phyloP scores from a whole-genome alignment of 2,329 filamentous ascomycete genomes.

The Fusarium citri region DNA sequence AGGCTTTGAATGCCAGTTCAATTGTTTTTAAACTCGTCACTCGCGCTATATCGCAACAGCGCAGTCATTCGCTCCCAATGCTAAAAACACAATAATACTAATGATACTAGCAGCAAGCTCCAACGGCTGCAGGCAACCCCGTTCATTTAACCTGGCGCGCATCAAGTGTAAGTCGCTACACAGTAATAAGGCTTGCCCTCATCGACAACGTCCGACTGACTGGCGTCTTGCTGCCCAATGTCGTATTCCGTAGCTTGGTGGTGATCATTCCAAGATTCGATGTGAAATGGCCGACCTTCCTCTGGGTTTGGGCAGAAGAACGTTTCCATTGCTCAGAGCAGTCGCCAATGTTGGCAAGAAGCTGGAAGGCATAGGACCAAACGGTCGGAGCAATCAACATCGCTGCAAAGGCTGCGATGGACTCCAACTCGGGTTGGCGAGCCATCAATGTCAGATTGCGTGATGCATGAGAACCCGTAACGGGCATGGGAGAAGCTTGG shows the following conservation, averaged over 20 bases:
- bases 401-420: constrained; percentile 10
- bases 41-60: constrained; percentile 28
- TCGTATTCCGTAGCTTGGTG: constrained; percentile 6
- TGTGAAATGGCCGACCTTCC: neutral
- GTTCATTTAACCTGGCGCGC: neutral
- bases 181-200: constrained; percentile 21
- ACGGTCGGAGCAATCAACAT: constrained; percentile 16
- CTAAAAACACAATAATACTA: constrained; percentile 24
- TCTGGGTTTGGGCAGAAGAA: neutral
- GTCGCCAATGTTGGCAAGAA: neutral
- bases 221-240: constrained; percentile 9
- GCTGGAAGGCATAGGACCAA: constrained; percentile 19
- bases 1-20: constrained; percentile 29
- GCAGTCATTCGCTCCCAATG: constrained; percentile 15
- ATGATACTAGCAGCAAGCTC: constrained; percentile 9
- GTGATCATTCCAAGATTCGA: neutral
- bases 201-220: constrained; percentile 22
- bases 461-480: constrained; percentile 2
- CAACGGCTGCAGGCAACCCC: constrained; percentile 3
- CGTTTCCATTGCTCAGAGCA: neutral
- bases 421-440: constrained; percentile 1
- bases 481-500: constrained; percentile 7
- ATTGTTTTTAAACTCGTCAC: constrained; percentile 35
- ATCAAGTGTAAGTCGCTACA: constrained; percentile 22
- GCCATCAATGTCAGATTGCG: constrained; percentile 4